A percentile compares a stretch with the other conserved stretches of the same genome.
Conservation (phyloP, 2,329 filamentous ascomycete species). For the Aureobasidium sp. region DNA sequence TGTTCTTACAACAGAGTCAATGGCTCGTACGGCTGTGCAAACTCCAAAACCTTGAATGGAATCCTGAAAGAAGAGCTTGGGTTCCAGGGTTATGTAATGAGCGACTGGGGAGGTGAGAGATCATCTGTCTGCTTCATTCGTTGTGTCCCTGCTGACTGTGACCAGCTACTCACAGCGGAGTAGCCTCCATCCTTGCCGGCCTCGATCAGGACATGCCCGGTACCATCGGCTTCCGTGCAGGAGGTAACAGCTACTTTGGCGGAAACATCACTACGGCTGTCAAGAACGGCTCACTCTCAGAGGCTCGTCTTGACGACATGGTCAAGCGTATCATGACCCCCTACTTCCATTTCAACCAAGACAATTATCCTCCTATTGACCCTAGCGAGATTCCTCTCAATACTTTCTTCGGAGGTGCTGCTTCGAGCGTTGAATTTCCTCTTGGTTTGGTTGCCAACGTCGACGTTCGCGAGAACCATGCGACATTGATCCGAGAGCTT, state of each 20-base stretch:
- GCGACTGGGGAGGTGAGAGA: slow-evolving; percentile 56
- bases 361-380: slow-evolving; percentile 35
- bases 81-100: slow-evolving; percentile 72
- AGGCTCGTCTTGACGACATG: slow-evolving; percentile 42
- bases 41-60: slow-evolving; percentile 71
- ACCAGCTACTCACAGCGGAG: slow-evolving; percentile 39
- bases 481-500: slow-evolving; percentile 33
- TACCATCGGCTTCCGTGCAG: slow-evolving; percentile 23
- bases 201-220: slow-evolving; percentile 44
- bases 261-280: slow-evolving; percentile 33
- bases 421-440: neutral
- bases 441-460: slow-evolving; percentile 23
- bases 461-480: slow-evolving; percentile 33
- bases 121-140: no score
- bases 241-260: slow-evolving; percentile 27
- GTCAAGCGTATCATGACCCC: slow-evolving; percentile 40
- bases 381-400: slow-evolving; percentile 25
- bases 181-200: slow-evolving; percentile 39
- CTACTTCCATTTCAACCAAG: slow-evolving; percentile 39
- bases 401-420: slow-evolving; percentile 21
- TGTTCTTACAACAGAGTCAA: slow-evolving; percentile 60
- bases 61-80: slow-evolving; percentile 77
- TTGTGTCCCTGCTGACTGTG: slow-evolving; percentile 23
- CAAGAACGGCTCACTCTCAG: slow-evolving; percentile 36
- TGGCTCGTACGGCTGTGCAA: slow-evolving; percentile 56